Evolutionary conservation across 306 rosid species (phyloP).

Genomic region (Malus fusca): DNA sequence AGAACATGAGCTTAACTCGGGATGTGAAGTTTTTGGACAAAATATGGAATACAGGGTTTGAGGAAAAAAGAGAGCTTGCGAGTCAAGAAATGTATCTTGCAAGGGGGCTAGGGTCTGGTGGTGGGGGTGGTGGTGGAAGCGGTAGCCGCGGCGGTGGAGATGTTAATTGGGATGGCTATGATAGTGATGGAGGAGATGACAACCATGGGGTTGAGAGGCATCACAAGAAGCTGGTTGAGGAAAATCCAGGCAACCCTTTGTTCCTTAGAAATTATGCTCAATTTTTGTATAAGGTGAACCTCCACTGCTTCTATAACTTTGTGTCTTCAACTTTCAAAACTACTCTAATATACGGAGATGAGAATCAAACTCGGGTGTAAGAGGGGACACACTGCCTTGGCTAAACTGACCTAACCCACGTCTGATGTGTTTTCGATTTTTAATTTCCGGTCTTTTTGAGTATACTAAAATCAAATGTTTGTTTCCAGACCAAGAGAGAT

Average conservation of each 20-base stretch:
- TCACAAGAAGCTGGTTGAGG: conserved; percentile 61
- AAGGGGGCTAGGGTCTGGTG: conserved; percentile 49
- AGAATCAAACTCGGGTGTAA: not conserved
- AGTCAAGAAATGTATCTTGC: conserved; percentile 44
- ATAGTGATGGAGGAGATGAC: conserved; percentile 48
- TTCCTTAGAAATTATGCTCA: conserved; percentile 80
- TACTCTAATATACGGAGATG: not conserved
- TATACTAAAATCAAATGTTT: not conserved
- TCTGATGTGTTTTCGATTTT: not conserved
- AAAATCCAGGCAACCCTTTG: conserved; percentile 74
- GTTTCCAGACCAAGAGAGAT: conserved; percentile 55
- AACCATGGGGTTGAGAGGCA: conserved; percentile 47
- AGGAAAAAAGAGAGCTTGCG: conserved; percentile 8
- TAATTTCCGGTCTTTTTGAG: not conserved
- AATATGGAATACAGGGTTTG: conserved; percentile 26
- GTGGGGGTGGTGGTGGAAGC: conserved; percentile 8
- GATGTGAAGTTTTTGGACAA: conserved; percentile 29
- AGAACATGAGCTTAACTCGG: conserved; percentile 19
- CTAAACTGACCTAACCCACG: not conserved
- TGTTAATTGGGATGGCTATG: conserved; percentile 24
- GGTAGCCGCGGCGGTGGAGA: conserved; percentile 24
- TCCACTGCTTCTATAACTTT: not conserved
- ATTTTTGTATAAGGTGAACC: conserved; percentile 52
- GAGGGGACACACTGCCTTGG: not conserved
- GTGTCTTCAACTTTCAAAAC: not conserved